Base-by-base conservation (phyloP, 768 basidiomycete genomes). In the Artomyces pyxidatus region DNA sequence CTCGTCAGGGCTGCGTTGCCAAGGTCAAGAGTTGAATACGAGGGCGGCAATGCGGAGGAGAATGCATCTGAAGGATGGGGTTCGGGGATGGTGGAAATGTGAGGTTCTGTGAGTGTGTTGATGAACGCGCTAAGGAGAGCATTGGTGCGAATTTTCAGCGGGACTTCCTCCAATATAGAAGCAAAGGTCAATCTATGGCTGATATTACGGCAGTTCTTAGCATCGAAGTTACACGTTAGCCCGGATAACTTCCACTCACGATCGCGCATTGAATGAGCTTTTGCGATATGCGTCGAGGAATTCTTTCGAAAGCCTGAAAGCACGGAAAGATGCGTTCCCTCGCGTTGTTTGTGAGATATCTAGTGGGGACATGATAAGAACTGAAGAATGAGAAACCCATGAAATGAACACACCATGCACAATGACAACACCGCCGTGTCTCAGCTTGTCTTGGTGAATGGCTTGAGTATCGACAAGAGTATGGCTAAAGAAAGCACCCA, bases 261-360 rank as follows among this genome's bases (percentile, higher is more conserved):
- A 88, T 58, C 82, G 67, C 2, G 86, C 78, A 64, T 85, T 90
- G 70, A 96, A 95, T 64, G 85, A 91, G 40, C 78, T 75, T 62
- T 76, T 82, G 65, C 83, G 88, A 68, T 85, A 80, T 3, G 89
- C 92, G 55, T 82, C 81, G 67, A 89, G 69, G 65, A 93, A 95
- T 16, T 80, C 72, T 39, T 78, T 68, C 37, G 88, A 90, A 58
- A 97, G 71, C 55, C 82, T 77, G 73, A 88, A 97, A 37, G 92
- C 94, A 50, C 85, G 84, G 73, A 97, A 87, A 23, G 85, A 83
- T 39, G 90, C 81, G 61, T 88, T 93, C 40, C 90, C 91, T 54
- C 85, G 78, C 49, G 79, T 77, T 3, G 87, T 80, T 59, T 83
- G 81, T 37, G 88, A 81, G 28, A 88, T 65, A 67, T 93, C 90